phyloP scores from a whole-genome alignment of 73 alveolate genomes.

The Paramecium biaurelia region DNA sequence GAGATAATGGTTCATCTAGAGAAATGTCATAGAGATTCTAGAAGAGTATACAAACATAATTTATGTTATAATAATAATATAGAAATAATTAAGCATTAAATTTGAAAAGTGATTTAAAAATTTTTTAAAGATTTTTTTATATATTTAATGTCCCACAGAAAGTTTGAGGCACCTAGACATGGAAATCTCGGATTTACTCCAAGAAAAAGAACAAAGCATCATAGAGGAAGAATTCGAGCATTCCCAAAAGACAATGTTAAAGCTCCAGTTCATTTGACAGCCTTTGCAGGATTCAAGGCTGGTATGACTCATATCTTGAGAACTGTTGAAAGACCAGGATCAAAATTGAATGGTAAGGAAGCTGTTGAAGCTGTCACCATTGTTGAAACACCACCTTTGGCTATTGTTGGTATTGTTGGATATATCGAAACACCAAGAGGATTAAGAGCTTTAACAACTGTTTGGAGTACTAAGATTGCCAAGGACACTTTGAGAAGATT shows the following conservation, averaged over 20 bases:
- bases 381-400: conserved; percentile 99
- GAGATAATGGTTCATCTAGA: too few relatives aligned
- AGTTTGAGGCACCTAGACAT: conserved; percentile 99
- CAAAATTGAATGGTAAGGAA: conserved; percentile 98
- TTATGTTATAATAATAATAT: not conserved
- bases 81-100: not conserved
- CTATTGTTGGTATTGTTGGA: conserved; percentile 99
- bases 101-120: not conserved
- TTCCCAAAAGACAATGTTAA: conserved; percentile 98
- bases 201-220: conserved; percentile 98
- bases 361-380: conserved; percentile 99
- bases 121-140: not conserved
- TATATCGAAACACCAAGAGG: conserved; percentile 99
- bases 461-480: conserved; percentile 98
- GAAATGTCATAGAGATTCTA: not conserved
- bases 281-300: conserved; percentile 99
- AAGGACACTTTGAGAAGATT: conserved; percentile 98
- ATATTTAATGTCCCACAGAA: conserved; percentile 97
- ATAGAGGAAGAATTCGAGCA: conserved; percentile 96
- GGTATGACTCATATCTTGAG: conserved; percentile 99
- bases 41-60: too few relatives aligned
- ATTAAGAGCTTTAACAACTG: conserved; percentile 98
- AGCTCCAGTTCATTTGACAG: conserved; percentile 91
- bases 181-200: conserved; percentile 99
- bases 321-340: conserved; percentile 97